Percentiles rank a stretch among this genome's conserved stretches.
Conservation (phyloP, 2,329 filamentous ascomycete genomes). For the Stachybotrys echinatus region DNA sequence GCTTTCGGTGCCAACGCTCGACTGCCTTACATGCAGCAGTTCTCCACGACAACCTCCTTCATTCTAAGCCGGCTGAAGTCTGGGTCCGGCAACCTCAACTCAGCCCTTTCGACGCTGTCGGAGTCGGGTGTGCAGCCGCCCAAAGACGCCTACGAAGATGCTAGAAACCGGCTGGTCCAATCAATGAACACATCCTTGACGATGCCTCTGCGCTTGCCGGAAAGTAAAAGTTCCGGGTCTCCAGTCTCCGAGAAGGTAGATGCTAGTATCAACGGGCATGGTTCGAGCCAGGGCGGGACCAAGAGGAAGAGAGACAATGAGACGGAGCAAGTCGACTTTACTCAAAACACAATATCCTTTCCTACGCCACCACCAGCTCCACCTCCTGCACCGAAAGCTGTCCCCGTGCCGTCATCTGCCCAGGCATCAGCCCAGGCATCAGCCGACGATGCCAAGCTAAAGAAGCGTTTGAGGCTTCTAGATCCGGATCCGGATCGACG, state of each 20-base stretch:
- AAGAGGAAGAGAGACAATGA: conserved; percentile 22
- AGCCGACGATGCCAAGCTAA: neutral
- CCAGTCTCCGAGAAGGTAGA: neutral
- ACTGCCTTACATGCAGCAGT: conserved; percentile 23
- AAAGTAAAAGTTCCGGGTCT: conserved; percentile 1
- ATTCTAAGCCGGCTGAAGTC: conserved; percentile 21
- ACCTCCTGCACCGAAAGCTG: neutral
- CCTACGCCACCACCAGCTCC: conserved; percentile 9
- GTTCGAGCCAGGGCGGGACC: neutral
- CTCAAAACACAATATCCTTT: conserved; percentile 24
- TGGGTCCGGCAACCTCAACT: neutral
- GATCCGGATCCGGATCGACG: conserved; percentile 11
- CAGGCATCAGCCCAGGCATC: neutral
- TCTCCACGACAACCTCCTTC: conserved; percentile 16
- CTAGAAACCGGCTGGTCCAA: neutral
- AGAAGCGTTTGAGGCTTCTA: neutral
- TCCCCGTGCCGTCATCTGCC: neutral
- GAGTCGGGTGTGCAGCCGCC: neutral
- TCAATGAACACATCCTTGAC: conserved; percentile 7
- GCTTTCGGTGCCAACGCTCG: neutral
- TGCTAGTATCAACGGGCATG: neutral
- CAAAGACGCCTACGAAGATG: neutral
- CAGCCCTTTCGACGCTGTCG: neutral
- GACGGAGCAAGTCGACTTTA: conserved; percentile 20
- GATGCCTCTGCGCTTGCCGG: conserved; percentile 8